phyloP scores from a whole-genome alignment of 2,329 filamentous ascomycete genomes.

The Aureobasidium sp. region DNA sequence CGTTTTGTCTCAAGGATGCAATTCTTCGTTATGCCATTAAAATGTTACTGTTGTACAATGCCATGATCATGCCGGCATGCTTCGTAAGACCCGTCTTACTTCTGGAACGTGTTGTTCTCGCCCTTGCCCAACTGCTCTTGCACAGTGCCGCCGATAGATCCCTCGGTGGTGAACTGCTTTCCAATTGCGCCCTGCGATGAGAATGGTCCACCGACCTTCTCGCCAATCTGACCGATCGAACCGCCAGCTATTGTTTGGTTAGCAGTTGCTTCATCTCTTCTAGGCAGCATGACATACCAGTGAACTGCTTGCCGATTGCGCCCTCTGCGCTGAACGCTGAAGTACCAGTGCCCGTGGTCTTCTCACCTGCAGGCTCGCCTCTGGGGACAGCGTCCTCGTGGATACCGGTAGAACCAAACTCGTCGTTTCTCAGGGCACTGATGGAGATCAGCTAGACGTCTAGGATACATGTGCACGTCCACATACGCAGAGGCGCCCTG shows the following conservation, averaged over 20 bases:
- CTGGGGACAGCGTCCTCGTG: conserved; percentile 20
- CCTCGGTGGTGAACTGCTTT: conserved; percentile 21
- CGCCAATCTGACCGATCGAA: conserved; percentile 27
- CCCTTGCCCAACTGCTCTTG: conserved; percentile 27
- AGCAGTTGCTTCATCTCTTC: background rate
- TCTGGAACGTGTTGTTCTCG: conserved; percentile 17
- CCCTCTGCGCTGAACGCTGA: conserved; percentile 25
- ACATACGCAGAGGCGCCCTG: conserved; percentile 20
- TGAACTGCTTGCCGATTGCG: conserved; percentile 29
- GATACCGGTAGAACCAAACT: conserved; percentile 18
- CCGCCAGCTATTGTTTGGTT: conserved; percentile 15
- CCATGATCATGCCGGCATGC: conserved; percentile 4
- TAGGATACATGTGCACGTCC: too few species aligned
- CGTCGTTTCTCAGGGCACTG: conserved; percentile 16
- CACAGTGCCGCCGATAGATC: conserved; percentile 28
- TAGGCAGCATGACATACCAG: conserved; percentile 12
- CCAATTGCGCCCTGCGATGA: conserved; percentile 28
- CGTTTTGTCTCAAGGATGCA: background rate
- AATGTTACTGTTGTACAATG: background rate
- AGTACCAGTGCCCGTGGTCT: conserved; percentile 19
- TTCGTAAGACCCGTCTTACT: background rate
- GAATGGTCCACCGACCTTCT: conserved; percentile 32
- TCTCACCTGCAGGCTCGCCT: conserved; percentile 18
- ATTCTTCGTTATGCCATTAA: background rate
- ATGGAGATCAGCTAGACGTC: too few species aligned